Base-by-base conservation (phyloP, 768 basidiomycete species). In the Lepiota brunneoincarnata region DNA sequence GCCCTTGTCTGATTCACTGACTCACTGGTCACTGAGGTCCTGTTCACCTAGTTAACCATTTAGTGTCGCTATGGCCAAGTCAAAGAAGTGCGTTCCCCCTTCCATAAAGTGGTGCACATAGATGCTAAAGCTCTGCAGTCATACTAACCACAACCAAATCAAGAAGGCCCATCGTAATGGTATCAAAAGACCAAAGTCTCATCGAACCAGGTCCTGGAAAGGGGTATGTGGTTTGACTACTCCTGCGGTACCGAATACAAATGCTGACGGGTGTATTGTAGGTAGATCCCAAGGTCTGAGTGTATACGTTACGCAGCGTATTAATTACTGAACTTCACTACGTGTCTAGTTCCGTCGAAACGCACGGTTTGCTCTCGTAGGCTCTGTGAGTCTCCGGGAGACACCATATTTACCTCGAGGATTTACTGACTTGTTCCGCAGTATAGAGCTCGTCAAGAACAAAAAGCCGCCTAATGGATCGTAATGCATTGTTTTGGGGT, bases 131-230 rank as follows among this genome's bases (percentile, higher is more conserved):
- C 50, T 37, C 15, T 50, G 52, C 26, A 93, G 89, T 66, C 88
- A 93, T 71, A 92, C 89, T 66, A 92, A 91, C 74, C 94, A 96
- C 82, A 97, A 96, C 81, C 93, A 97, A 78, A 92, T 64, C 80
- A 86, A 84, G 74, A 98, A 97, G 84, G 93, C 96, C 61, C 96
- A 98, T 80, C 84, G 90, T 61, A 98, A 98, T 80, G 96, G 95
- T 67, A 96, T 98, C 79, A 93, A 89, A 78, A 83, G 80, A 71
- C 88, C 92, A 49, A 74, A 78, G 71, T 78, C 82, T 55, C 77
- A 82, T 69, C 81, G 85, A 64, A 82, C 89, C 62, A 81, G 87
- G 61, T 94, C 91, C 35, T 64, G 90, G 79, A 93, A 84, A 77
- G 95, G 94, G 82, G 96, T 98, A 81, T 59, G 92, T 88, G 23